These are phyloP conservation scores for Fusarium chaquense DNA, from an alignment of 2,329 filamentous ascomycete species.

Conservation along the genomic window DNA sequence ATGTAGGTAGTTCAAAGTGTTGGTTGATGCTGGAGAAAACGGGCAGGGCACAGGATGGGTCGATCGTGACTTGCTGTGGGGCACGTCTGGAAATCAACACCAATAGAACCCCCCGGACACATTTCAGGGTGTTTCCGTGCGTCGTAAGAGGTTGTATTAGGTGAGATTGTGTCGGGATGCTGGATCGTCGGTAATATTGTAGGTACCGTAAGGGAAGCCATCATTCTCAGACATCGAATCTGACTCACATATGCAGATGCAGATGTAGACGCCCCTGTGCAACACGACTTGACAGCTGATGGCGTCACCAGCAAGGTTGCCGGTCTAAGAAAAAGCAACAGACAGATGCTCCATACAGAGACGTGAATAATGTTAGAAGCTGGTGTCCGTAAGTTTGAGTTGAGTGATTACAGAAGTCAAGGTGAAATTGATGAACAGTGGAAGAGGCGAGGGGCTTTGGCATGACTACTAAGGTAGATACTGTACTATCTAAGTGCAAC, in stretches of 20 bases:
- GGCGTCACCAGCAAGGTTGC: conserved; percentile 31
- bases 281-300: conserved; percentile 20
- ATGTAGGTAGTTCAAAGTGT: not conserved
- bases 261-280: not conserved
- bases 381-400: not conserved
- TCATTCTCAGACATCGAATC: not conserved
- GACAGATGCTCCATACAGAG: not conserved
- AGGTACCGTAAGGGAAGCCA: not conserved
- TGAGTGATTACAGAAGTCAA: not conserved
- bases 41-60: not conserved
- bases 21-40: not conserved
- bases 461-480: not conserved
- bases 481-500: not conserved
- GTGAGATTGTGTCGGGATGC: not conserved
- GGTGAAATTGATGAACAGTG: not conserved
- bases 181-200: not conserved
- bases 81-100: conserved; percentile 14
- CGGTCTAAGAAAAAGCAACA: conserved; percentile 40
- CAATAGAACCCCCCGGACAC: not conserved
- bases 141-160: not conserved
- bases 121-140: not conserved
- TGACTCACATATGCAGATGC: not conserved
- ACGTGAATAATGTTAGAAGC: not conserved
- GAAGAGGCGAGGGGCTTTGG: not conserved
- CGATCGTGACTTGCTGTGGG: conserved; percentile 35